Percentiles rank a stretch among this genome's conserved stretches.
Evolutionary conservation across 306 rosid genomes (phyloP).

Genomic region (Oxytropis ochrocephala): DNA sequence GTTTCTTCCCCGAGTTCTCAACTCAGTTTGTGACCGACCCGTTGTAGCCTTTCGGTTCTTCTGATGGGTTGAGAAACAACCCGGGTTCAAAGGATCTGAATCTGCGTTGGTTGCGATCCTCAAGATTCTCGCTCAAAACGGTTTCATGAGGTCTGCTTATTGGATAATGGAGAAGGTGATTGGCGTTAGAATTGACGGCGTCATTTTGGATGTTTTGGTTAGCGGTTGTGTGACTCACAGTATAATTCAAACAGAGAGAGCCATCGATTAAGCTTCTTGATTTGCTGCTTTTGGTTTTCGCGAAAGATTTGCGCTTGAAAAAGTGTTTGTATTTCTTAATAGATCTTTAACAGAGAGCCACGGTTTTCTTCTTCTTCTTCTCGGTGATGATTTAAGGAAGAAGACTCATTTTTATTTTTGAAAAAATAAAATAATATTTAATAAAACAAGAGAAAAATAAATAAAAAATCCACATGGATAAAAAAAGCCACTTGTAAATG

Average conservation of each 20-base stretch:
- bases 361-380: too few relatives aligned
- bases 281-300: slow-evolving; percentile 44
- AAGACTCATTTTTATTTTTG: too few relatives aligned
- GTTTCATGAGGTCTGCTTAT: slow-evolving; percentile 45
- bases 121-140: slow-evolving; percentile 49
- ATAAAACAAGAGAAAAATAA: too few relatives aligned
- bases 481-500: too few relatives aligned
- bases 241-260: background rate
- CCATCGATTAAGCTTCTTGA: slow-evolving; percentile 49
- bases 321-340: slow-evolving; percentile 27
- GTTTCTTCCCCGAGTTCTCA: slow-evolving; percentile 44
- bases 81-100: slow-evolving; percentile 38
- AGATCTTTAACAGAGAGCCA: too few relatives aligned
- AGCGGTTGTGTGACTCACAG: background rate
- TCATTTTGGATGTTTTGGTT: slow-evolving; percentile 38
- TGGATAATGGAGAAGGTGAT: slow-evolving; percentile 53
- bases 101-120: slow-evolving; percentile 44
- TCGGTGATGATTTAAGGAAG: too few relatives aligned
- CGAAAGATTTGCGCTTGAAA: slow-evolving; percentile 45
- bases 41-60: slow-evolving; percentile 50
- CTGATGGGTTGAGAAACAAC: slow-evolving; percentile 52
- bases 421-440: too few relatives aligned
- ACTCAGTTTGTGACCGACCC: slow-evolving; percentile 39
- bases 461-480: too few relatives aligned
- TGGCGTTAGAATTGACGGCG: slow-evolving; percentile 23